Evolutionary conservation across 2,329 filamentous ascomycete genomes (phyloP).

Genomic region (Bertia moriformis): DNA sequence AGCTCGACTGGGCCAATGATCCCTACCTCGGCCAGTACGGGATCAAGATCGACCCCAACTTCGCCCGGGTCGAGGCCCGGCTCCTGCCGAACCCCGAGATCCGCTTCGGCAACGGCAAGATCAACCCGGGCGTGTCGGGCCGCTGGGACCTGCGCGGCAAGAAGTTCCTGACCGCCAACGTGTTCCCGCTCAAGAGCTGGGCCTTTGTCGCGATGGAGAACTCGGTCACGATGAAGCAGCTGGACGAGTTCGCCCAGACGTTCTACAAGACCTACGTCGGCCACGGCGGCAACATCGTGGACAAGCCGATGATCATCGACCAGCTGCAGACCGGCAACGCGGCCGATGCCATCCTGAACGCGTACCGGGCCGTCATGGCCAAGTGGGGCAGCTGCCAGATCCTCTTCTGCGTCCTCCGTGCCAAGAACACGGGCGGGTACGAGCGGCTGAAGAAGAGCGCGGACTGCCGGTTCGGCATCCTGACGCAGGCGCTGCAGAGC

Average conservation of each 20-base stretch:
- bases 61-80: slow-evolving; percentile 55
- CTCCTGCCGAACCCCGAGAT: slow-evolving; percentile 60
- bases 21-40: slow-evolving; percentile 60
- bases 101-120: slow-evolving; percentile 41
- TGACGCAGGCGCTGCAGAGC: slow-evolving; percentile 69
- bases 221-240: slow-evolving; percentile 35
- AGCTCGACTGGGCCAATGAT: slow-evolving; percentile 57
- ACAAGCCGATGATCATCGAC: slow-evolving; percentile 17
- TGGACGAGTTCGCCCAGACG: slow-evolving; percentile 34
- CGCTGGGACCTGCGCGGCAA: slow-evolving; percentile 80
- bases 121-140: slow-evolving; percentile 51
- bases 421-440: slow-evolving; percentile 60
- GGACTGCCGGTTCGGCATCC: slow-evolving; percentile 71
- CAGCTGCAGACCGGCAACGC: neutral
- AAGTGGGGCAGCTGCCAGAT: slow-evolving; percentile 36
- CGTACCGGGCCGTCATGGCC: neutral
- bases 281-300: slow-evolving; percentile 30
- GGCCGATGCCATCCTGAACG: neutral
- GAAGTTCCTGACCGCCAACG: slow-evolving; percentile 58
- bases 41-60: slow-evolving; percentile 47
- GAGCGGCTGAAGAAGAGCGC: slow-evolving; percentile 76
- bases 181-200: slow-evolving; percentile 53
- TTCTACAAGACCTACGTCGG: slow-evolving; percentile 30
- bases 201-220: slow-evolving; percentile 36
- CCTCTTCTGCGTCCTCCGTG: slow-evolving; percentile 62